Conservation (phyloP, 441 rosid genomes). For the Metrosideros polymorpha region DNA sequence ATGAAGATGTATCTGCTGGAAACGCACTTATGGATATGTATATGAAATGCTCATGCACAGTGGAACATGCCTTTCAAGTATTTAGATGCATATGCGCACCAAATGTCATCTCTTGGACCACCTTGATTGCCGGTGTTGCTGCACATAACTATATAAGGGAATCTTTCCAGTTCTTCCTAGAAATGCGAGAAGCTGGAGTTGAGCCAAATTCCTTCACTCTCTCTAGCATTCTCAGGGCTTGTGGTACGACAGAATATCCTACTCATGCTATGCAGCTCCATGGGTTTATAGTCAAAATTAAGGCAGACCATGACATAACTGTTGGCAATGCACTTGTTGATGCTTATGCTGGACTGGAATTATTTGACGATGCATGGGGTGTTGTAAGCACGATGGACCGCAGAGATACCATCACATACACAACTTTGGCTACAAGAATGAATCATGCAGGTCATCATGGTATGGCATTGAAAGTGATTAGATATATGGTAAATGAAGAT, state of each 20-base stretch:
- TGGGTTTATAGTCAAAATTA: conserved; percentile 35
- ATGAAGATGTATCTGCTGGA: conserved; percentile 30
- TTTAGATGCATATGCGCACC: conserved; percentile 34
- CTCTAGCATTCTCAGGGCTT: conserved; percentile 35
- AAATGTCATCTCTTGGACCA: conserved; percentile 63
- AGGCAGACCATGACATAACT: conserved; percentile 11
- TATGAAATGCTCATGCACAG: conserved; percentile 28
- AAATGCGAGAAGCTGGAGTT: conserved; percentile 41
- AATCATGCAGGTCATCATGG: conserved; percentile 42
- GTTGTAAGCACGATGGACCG: conserved; percentile 26
- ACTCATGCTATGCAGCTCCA: conserved; percentile 31
- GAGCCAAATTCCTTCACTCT: conserved; percentile 47
- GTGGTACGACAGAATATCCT: conserved; percentile 16
- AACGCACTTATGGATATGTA: conserved; percentile 42
- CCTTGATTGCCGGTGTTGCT: conserved; percentile 48
- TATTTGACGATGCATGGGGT: conserved; percentile 35
- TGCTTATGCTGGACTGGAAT: conserved; percentile 45
- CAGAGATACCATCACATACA: conserved; percentile 50
- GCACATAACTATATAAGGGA: conserved; percentile 31
- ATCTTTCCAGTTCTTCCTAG: conserved; percentile 24
- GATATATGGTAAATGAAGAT: conserved; percentile 25
- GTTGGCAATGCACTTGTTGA: conserved; percentile 54
- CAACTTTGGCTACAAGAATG: conserved; percentile 52
- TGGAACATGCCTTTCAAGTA: conserved; percentile 29
- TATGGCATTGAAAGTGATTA: conserved; percentile 33